A percentile compares a stretch with the other conserved stretches of the same genome.
Evolutionary conservation across 176 grass and related monocot genomes (phyloP).

Genomic region (Avena insularis): DNA sequence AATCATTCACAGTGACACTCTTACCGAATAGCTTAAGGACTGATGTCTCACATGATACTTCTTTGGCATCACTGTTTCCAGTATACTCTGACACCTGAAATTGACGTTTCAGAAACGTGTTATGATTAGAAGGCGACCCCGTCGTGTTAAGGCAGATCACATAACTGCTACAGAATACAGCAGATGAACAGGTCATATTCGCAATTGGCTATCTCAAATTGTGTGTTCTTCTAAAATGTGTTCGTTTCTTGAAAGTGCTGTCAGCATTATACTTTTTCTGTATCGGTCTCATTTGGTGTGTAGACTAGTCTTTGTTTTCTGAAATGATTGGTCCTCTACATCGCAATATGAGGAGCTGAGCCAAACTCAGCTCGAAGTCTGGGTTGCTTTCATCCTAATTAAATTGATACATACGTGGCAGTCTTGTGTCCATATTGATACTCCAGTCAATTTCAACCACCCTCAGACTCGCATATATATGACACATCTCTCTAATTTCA

Average conservation of each 20-base stretch:
- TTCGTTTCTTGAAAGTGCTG: neutral
- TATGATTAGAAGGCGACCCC: neutral
- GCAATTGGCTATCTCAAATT: neutral
- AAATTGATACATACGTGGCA: neutral
- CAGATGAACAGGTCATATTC: neutral
- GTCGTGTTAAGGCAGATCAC: neutral
- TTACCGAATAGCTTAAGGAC: conserved; percentile 78
- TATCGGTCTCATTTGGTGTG: neutral
- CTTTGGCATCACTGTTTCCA: conserved; percentile 31
- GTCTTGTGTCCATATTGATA: neutral
- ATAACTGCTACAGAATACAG: neutral
- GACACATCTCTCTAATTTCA: neutral
- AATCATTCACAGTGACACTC: conserved; percentile 50
- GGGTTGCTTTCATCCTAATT: neutral
- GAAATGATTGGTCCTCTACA: neutral
- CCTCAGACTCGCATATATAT: neutral
- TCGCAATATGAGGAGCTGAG: neutral
- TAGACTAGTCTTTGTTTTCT: neutral
- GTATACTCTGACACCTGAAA: conserved; percentile 43
- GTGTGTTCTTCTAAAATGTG: neutral
- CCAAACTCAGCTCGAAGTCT: neutral
- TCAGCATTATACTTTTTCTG: neutral
- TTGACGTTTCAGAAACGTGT: conserved; percentile 2
- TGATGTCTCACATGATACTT: conserved; percentile 37
- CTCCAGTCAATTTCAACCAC: neutral